Evolutionary conservation across 2,329 filamentous ascomycete genomes (phyloP).

Genomic region (Coniochaeta sp.): DNA sequence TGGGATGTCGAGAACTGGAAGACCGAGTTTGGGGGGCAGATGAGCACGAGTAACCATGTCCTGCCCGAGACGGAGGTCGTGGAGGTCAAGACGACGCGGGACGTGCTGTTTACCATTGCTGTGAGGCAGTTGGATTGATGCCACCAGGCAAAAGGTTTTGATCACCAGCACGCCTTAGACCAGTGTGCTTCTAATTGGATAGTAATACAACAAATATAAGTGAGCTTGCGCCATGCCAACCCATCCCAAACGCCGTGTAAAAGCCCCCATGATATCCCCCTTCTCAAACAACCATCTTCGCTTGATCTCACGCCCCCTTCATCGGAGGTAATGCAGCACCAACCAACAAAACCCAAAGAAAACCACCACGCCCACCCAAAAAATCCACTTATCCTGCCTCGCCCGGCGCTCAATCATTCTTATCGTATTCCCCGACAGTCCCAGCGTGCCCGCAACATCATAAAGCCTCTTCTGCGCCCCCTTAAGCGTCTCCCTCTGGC

Average conservation of each 20-base stretch:
- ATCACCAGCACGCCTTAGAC: too few species aligned
- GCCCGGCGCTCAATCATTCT: constrained; percentile 91
- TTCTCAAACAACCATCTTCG: too few species aligned
- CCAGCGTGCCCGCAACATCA: constrained; percentile 87
- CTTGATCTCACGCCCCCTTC: constrained; percentile 17
- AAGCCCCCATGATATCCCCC: too few species aligned
- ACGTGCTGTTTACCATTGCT: constrained; percentile 71
- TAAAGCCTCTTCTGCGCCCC: constrained; percentile 87
- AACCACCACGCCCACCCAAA: constrained; percentile 75
- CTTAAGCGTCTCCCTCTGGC: constrained; percentile 92
- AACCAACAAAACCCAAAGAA: constrained; percentile 93
- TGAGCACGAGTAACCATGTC: constrained; percentile 80
- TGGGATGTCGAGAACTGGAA: constrained; percentile 86
- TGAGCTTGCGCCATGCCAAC: too few species aligned
- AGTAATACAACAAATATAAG: too few species aligned
- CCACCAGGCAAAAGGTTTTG: too few species aligned
- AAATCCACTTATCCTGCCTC: constrained; percentile 97
- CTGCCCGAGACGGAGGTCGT: constrained; percentile 50
- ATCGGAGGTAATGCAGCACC: constrained; percentile 78
- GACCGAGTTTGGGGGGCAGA: constrained; percentile 64
- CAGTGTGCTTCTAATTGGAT: too few species aligned
- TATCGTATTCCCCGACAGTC: constrained; percentile 91
- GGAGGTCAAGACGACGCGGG: constrained; percentile 53
- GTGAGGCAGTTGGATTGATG: constrained; percentile 27
- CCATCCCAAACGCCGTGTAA: too few species aligned